These are phyloP conservation scores for Rhizopogon vesiculosus DNA, from an alignment of 768 basidiomycete species.

Conservation along the genomic window DNA sequence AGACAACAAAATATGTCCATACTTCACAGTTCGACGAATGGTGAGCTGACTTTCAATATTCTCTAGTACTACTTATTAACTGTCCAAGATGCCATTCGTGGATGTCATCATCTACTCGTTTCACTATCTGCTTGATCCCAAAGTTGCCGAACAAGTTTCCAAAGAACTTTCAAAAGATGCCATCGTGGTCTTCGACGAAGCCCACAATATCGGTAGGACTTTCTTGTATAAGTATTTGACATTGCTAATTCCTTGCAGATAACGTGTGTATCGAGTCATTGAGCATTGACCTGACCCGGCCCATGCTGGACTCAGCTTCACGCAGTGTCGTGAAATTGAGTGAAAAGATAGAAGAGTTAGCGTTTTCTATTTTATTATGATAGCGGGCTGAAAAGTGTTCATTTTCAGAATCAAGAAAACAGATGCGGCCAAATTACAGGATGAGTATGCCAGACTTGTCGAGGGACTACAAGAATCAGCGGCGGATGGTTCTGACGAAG, in stretches of 20 bases:
- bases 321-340: constrained; percentile 82
- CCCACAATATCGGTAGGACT: constrained; percentile 89
- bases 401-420: constrained; percentile 82
- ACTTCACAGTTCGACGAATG: constrained; percentile 95
- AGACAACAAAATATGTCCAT: constrained; percentile 85
- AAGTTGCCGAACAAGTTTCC: constrained; percentile 98
- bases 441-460: constrained; percentile 94
- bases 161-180: constrained; percentile 97
- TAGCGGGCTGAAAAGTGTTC: not conserved
- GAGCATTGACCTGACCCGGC: constrained; percentile 93
- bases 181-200: constrained; percentile 99
- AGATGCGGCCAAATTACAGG: constrained; percentile 90
- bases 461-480: constrained; percentile 84
- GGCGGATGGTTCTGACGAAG: constrained; percentile 57
- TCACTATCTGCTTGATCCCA: constrained; percentile 97
- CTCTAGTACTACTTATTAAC: constrained; percentile 3
- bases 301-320: constrained; percentile 94
- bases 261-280: constrained; percentile 99
- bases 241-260: constrained; percentile 40
- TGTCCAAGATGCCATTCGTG: constrained; percentile 84
- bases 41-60: constrained; percentile 37
- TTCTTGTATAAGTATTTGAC: not conserved
- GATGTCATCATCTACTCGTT: constrained; percentile 99
- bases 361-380: constrained; percentile 2
- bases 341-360: constrained; percentile 94